Base-by-base conservation (phyloP, 768 basidiomycete genomes). In the Phaeotremella fagi region DNA sequence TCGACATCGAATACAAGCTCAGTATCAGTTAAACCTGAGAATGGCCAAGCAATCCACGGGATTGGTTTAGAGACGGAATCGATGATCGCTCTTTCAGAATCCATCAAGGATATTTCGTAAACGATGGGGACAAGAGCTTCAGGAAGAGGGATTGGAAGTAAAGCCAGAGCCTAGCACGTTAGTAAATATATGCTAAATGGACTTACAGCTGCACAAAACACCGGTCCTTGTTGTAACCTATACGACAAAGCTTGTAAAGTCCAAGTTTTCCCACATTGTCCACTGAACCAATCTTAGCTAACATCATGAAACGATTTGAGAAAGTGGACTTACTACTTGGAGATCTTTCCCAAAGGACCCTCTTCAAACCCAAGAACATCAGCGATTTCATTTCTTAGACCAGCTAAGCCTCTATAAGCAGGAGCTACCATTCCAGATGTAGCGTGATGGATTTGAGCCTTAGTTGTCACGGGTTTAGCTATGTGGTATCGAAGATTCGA, bases 191-290 rank as follows among this genome's bases (percentile, higher is more conserved):
- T 9, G 33, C n/a, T 35, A 35, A n/a, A 35, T 35, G 25, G 16
- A 55, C 53, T 38, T 25, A 55, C 54, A n/a, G 54, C 54, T 3
- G 54, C 54, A 4, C 28, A 6, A 12, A 44, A 27, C 5, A 28
- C 33, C 18, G 20, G 22, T 9, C 54, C 54, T 43, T 55, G 43
- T 23, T n/a, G 24, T 37, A 55, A 41, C 4, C 54, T 35, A 31
- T 55, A 55, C 25, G 26, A 41, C 44, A 55, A 29, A 18, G 36
- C 28, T 14, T 50, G 18, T 12, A 18, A 18, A 12, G 54, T 55
- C 48, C 48, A 55, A 23, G n/a, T 16, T 24, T 5, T 9, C 11
- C 27, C 54, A 26, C 48, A 50, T 20, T 22, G 6, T 3, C 54
- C 37, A 29, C 54, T 55, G 29, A 28, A 23, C 16, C 6, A 3